Evolutionary conservation across 139 green algal species (phyloP), one percentile per base, ranked within the genome.

Genomic region (Coelastrella sp.): DNA sequence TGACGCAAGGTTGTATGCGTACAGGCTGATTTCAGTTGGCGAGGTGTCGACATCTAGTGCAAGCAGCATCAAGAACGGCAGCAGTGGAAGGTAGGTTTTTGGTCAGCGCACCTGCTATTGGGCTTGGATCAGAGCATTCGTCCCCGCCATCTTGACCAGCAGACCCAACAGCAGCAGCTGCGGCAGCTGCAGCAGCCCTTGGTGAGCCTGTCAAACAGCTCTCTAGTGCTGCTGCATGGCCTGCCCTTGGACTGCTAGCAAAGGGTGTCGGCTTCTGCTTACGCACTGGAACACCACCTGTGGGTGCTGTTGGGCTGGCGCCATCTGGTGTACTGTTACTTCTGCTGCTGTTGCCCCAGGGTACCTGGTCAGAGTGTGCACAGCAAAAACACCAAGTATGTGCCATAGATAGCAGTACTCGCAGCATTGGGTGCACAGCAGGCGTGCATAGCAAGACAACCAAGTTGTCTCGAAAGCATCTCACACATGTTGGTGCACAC

Each of bases 201-300:
- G 15, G 30, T 41, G n/a, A 27, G 30, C 17, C 43, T 35, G 37
- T 43, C 9, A 27, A 34, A 27, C 43, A 27, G 71, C 41, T 53
- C 6, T 40, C 73, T 9, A 69, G 76, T 40, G 69, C 69, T 78
- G 71, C 71, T 79, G 71, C 71, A 38, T 41, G 25, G 41, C n/a
- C 40, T 6, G 71, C 41, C 3, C 21, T 9, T 3, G n/a, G 41
- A 21, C 9, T 62, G 48, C 48, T 50, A 23, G 73, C 50, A 51
- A 81, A 81, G 1, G 73, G 73, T 25, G 73, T 62, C 32, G 50
- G 73, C 50, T 48, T 66, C 32, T 50, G 73, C 48, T 34, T 35
- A 15, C 43, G 9, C 32, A 53, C 72, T 45, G 25, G 35, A 19
- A 67, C 7, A 17, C 38, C n/a, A 2, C 17, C 32, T 48, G 7